These are phyloP conservation scores for Penicillium soppii DNA, from an alignment of 495 filamentous ascomycete species.

Conservation along the genomic window DNA sequence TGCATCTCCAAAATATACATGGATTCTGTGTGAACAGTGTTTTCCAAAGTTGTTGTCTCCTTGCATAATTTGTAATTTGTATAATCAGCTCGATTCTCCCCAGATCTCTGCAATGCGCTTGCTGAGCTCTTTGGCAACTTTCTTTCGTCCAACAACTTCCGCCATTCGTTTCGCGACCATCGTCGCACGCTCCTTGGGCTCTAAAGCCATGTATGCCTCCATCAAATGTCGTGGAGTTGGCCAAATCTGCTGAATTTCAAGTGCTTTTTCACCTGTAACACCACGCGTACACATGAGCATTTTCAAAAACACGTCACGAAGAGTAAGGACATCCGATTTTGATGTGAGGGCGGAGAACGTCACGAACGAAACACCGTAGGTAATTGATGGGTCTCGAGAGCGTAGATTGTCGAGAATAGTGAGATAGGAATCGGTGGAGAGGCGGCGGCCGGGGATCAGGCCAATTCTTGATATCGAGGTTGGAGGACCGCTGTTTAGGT, in stretches of 20 bases:
- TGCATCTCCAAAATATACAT: not conserved
- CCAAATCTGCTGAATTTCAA: slow-evolving; percentile 77
- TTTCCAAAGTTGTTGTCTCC: not conserved
- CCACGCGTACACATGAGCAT: slow-evolving; percentile 85
- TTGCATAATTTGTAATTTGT: not conserved
- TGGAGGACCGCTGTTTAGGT: not conserved
- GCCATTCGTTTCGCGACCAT: slow-evolving; percentile 55
- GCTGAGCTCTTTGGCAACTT: slow-evolving; percentile 62
- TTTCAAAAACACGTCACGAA: slow-evolving; percentile 76
- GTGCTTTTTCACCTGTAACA: slow-evolving; percentile 76
- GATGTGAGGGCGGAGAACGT: slow-evolving; percentile 70
- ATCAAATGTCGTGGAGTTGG: slow-evolving; percentile 69
- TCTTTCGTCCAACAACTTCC: slow-evolving; percentile 64
- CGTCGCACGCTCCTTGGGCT: slow-evolving; percentile 45
- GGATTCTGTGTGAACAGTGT: not conserved
- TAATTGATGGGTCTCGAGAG: slow-evolving; percentile 42
- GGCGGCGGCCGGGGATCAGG: slow-evolving; percentile 63
- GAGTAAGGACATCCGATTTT: slow-evolving; percentile 70
- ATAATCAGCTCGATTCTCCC: slow-evolving; percentile 40
- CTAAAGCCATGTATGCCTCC: slow-evolving; percentile 60
- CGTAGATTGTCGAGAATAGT: slow-evolving; percentile 59
- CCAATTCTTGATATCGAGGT: slow-evolving; percentile 11
- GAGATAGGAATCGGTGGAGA: slow-evolving; percentile 68
- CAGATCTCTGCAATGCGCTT: slow-evolving; percentile 74
- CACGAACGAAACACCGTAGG: slow-evolving; percentile 67